These are phyloP conservation scores for Eucalyptus victrix DNA, from an alignment of 345 rosid genomes.

Conservation along the genomic window DNA sequence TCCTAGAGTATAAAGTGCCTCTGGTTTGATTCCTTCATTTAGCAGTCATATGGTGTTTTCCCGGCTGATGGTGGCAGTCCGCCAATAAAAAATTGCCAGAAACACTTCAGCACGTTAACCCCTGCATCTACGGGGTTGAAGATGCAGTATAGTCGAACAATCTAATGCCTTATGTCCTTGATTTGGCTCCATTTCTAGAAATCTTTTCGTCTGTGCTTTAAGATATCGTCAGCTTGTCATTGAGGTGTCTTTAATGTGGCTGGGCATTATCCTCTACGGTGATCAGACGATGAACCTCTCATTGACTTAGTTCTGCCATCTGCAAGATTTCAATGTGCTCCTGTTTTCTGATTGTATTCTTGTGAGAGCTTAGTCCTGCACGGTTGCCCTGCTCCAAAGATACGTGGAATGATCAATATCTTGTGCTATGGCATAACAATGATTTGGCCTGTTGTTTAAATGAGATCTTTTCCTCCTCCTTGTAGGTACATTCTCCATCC, in stretches of 20 bases:
- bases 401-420: neutral
- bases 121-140: neutral
- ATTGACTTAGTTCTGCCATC: neutral
- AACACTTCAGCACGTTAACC: neutral
- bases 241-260: neutral
- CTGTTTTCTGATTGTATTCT: neutral
- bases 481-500: slow-evolving; percentile 67
- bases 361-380: neutral
- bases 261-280: neutral
- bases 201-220: neutral
- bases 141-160: neutral
- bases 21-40: neutral
- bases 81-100: neutral
- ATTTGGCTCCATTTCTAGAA: neutral
- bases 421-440: neutral
- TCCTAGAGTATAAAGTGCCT: neutral
- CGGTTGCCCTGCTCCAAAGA: neutral
- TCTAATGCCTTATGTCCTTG: neutral
- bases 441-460: neutral
- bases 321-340: neutral
- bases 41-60: neutral
- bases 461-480: neutral
- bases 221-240: neutral
- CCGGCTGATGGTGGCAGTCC: neutral
- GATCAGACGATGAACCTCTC: neutral